phyloP scores from a whole-genome alignment of 805 yeast species.

The Saccharomycopsis olivae region DNA sequence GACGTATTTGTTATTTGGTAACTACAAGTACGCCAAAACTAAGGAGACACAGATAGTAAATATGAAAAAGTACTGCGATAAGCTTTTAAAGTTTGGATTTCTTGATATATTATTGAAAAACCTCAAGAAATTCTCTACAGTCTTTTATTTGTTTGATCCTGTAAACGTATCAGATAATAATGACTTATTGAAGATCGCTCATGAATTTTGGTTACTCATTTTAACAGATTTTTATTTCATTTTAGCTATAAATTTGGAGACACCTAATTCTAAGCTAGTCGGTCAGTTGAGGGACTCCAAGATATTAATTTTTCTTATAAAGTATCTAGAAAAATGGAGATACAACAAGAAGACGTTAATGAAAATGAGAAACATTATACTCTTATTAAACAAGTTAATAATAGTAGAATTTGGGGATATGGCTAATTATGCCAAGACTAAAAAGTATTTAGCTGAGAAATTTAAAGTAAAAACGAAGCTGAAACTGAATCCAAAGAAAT shows the following conservation, averaged over 20 bases:
- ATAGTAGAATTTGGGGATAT: slow-evolving; percentile 55
- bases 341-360: slow-evolving; percentile 36
- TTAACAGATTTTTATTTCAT: slow-evolving; percentile 13
- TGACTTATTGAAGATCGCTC: slow-evolving; percentile 6
- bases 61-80: slow-evolving; percentile 5
- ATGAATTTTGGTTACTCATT: slow-evolving; percentile 15
- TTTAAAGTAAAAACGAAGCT: slow-evolving; percentile 26
- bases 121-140: slow-evolving; percentile 10
- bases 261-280: neutral
- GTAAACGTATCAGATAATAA: neutral
- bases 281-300: slow-evolving; percentile 25
- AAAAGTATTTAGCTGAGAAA: slow-evolving; percentile 34
- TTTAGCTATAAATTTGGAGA: neutral
- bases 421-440: slow-evolving; percentile 30
- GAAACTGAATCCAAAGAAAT: slow-evolving; percentile 21
- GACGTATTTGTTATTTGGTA: slow-evolving; percentile 14
- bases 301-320: slow-evolving; percentile 34
- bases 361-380: slow-evolving; percentile 47
- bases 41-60: slow-evolving; percentile 2
- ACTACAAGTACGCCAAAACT: slow-evolving; percentile 8
- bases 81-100: slow-evolving; percentile 5
- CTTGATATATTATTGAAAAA: slow-evolving; percentile 7
- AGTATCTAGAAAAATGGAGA: slow-evolving; percentile 56
- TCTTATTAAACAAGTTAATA: slow-evolving; percentile 42
- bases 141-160: slow-evolving; percentile 8